Conservation (phyloP, 1,139 yeast genomes). For the Geotrichum candidum region DNA sequence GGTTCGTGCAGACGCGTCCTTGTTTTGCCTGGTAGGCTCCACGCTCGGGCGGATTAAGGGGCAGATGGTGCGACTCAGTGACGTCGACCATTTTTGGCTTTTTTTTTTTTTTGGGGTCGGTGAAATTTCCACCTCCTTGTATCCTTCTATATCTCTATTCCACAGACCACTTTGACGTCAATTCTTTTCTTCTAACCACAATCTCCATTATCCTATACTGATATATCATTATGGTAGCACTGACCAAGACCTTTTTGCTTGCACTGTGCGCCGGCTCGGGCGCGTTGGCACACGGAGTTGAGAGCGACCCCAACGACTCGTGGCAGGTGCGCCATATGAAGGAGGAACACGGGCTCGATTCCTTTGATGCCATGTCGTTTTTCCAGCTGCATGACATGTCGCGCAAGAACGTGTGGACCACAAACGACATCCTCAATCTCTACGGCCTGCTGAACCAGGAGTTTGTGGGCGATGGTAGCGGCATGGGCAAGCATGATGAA, state of each 20-base stretch:
- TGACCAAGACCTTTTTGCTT: background rate
- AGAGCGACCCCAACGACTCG: slow-evolving; percentile 22
- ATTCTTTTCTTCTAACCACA: background rate
- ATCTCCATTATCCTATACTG: background rate
- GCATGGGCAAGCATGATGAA: slow-evolving; percentile 73
- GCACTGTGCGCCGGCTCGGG: background rate
- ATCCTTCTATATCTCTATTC: background rate
- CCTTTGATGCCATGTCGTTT: slow-evolving; percentile 70
- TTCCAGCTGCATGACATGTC: slow-evolving; percentile 76
- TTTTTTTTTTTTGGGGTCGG: too few relatives aligned
- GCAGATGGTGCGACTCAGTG: too few relatives aligned
- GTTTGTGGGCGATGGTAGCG: slow-evolving; percentile 83
- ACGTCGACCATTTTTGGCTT: too few relatives aligned
- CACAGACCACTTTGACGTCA: background rate
- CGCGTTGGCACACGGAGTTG: slow-evolving; percentile 10
- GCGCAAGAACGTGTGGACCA: slow-evolving; percentile 37
- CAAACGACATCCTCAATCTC: slow-evolving; percentile 62
- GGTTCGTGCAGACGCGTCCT: too few relatives aligned
- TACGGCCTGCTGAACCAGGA: slow-evolving; percentile 72
- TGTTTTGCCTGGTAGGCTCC: too few relatives aligned
- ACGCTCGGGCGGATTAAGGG: too few relatives aligned
- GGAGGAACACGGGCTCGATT: slow-evolving; percentile 74
- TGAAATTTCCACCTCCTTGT: too few relatives aligned
- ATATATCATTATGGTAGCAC: background rate
- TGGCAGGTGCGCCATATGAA: slow-evolving; percentile 65